Evolutionary conservation across 331 rosid genomes (phyloP).

Genomic region (Quercus phellos): DNA sequence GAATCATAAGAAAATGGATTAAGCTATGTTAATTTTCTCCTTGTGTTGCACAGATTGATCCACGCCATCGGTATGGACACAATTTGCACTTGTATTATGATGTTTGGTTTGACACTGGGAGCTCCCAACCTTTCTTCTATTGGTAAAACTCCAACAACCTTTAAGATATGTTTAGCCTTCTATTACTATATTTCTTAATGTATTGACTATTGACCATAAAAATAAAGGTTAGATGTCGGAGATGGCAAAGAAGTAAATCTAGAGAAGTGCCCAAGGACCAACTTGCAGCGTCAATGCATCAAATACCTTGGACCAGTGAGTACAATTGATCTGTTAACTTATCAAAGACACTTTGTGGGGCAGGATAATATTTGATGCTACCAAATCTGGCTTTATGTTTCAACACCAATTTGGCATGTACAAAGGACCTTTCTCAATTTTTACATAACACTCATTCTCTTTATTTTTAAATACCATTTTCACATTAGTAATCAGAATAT

Average conservation of each 20-base stretch:
- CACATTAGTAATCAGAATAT: no score
- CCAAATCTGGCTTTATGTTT: no score
- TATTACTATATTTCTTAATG: not conserved
- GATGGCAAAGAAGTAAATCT: slow-evolving; percentile 57
- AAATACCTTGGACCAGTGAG: slow-evolving; percentile 78
- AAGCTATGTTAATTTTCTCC: not conserved
- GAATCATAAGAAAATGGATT: not conserved
- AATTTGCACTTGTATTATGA: slow-evolving; percentile 65
- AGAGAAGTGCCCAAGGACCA: slow-evolving; percentile 41
- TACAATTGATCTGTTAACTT: not conserved
- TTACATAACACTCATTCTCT: no score
- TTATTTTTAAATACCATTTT: no score
- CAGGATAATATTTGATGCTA: no score
- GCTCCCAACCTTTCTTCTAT: slow-evolving; percentile 71
- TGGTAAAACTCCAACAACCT: slow-evolving; percentile 44
- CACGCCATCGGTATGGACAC: slow-evolving; percentile 92
- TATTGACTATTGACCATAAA: slow-evolving; percentile 6
- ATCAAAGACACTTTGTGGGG: no score
- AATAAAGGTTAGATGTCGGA: slow-evolving; percentile 83
- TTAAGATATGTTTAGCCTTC: not conserved
- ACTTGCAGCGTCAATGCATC: slow-evolving; percentile 57
- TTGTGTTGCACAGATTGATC: slow-evolving; percentile 59
- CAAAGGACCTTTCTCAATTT: no score
- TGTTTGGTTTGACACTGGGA: slow-evolving; percentile 54
- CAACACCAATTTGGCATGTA: no score